phyloP scores from a whole-genome alignment of 768 basidiomycete genomes.

The Termitomyces sp. region DNA sequence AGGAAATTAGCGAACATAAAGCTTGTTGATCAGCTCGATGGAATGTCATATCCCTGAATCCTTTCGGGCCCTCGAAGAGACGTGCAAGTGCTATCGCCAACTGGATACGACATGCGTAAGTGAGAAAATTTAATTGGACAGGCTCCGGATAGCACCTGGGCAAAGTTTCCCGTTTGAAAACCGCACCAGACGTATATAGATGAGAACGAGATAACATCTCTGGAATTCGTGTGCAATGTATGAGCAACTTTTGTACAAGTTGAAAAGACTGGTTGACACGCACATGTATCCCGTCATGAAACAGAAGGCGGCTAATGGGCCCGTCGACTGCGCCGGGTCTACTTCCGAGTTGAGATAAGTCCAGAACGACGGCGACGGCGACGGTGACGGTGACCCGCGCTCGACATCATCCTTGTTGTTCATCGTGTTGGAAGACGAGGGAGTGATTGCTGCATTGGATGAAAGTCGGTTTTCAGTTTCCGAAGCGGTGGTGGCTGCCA shows the following conservation, averaged over 20 bases:
- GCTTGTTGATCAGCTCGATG: slow-evolving; percentile 83
- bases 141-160: slow-evolving; percentile 41
- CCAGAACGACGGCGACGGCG: slow-evolving; percentile 25
- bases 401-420: slow-evolving; percentile 9
- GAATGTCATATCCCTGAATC: slow-evolving; percentile 53
- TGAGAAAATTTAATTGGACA: neutral
- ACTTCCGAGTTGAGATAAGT: slow-evolving; percentile 39
- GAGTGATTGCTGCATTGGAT: neutral
- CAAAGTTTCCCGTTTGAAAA: slow-evolving; percentile 78
- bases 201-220: slow-evolving; percentile 70
- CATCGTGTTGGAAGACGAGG: neutral
- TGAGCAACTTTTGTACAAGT: neutral
- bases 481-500: neutral
- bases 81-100: slow-evolving; percentile 77
- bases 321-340: slow-evolving; percentile 43
- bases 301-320: slow-evolving; percentile 59
- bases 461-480: neutral
- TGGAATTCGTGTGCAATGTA: slow-evolving; percentile 17
- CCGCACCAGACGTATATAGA: slow-evolving; percentile 83
- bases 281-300: slow-evolving; percentile 82
- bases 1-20: slow-evolving; percentile 68
- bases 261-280: slow-evolving; percentile 17
- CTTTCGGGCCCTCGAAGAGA: slow-evolving; percentile 51
- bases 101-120: slow-evolving; percentile 26
- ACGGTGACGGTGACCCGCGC: neutral